Evolutionary conservation across 192 early-diverging fungal species (phyloP), one percentile per base, ranked within the genome.

Genomic region (Allomyces javanicus): DNA sequence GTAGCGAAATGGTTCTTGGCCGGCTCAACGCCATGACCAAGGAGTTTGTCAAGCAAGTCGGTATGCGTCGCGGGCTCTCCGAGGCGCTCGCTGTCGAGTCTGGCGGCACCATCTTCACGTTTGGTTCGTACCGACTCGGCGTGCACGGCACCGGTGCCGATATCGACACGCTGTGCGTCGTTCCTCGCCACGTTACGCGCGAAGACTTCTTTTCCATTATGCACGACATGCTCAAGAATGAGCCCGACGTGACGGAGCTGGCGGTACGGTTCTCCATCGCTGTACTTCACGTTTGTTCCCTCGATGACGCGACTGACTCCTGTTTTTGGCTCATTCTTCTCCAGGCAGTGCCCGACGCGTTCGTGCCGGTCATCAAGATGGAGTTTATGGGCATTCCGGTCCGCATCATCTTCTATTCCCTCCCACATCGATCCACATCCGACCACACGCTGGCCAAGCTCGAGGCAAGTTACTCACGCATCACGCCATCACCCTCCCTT

Each of bases 161-260:
- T 92, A 93, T 99, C 63, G 96, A 99, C 84, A 97, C 92, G 0
- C 73, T 99, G 40, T 97, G 94, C 70, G 93, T 99, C 12, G 89
- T 87, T 44, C 96, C 96, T 9, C 83, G 81, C 62, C 86, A 90
- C 75, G 89, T 99, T 10, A 78, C 81, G 67, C 77, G 94, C 40
- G 92, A 94, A 33, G 89, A 96, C 68, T 99, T 99, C 71, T 96
- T 99, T 71, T 78, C 77, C 1, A 81, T 83, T 24, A 94, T 99
- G 91, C 78, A 84, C 33, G 89, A 90, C 4, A 77, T 91, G 74
- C 79, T 99, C 44, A 87, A 87, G 64, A 79, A 78, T n/a, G 73
- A 86, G 62, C 77, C 78, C 14, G 96, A 97, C 67, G 91, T 94
- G 21, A 86, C 81, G 4, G 90, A 96, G 68, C 72, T 99, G 55